A percentile compares a stretch with the other conserved stretches of the same genome.
phyloP scores from a whole-genome alignment of 2,329 filamentous ascomycete species.

The Trichoderma koningiopsis region DNA sequence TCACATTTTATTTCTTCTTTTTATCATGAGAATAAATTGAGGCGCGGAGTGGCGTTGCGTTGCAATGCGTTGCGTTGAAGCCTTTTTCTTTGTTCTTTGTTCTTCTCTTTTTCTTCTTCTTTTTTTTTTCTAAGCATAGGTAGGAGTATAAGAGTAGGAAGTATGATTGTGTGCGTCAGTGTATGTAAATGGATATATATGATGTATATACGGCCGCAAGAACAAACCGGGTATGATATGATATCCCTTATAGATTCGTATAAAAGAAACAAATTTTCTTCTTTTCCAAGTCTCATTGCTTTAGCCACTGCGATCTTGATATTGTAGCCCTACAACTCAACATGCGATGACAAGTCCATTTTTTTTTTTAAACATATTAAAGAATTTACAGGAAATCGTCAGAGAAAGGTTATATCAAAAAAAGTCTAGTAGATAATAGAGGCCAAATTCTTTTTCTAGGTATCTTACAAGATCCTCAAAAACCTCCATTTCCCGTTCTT shows the following conservation, averaged over 20 bases:
- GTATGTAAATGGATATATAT: neutral
- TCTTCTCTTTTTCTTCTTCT: neutral
- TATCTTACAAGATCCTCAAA: conserved; percentile 43
- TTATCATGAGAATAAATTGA: neutral
- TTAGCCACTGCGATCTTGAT: neutral
- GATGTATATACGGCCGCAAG: conserved; percentile 1
- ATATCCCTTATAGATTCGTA: conserved; percentile 22
- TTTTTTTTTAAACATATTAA: neutral
- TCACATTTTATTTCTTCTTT: neutral
- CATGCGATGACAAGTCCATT: neutral
- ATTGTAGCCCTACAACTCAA: neutral
- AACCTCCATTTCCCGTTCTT: conserved; percentile 28
- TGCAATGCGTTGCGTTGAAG: neutral
- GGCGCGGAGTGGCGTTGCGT: neutral
- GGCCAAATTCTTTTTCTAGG: conserved; percentile 33
- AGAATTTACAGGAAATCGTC: neutral
- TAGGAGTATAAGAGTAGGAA: conserved; percentile 9
- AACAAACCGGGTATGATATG: conserved; percentile 4
- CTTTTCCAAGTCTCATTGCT: too few species aligned
- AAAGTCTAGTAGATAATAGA: conserved; percentile 27
- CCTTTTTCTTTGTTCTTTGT: neutral
- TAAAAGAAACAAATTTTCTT: neutral
- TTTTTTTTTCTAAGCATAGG: neutral
- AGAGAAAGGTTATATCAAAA: conserved; percentile 5
- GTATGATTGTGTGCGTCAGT: neutral